Conservation (phyloP, 2,329 filamentous ascomycete genomes). For the Aspergillus sp. region DNA sequence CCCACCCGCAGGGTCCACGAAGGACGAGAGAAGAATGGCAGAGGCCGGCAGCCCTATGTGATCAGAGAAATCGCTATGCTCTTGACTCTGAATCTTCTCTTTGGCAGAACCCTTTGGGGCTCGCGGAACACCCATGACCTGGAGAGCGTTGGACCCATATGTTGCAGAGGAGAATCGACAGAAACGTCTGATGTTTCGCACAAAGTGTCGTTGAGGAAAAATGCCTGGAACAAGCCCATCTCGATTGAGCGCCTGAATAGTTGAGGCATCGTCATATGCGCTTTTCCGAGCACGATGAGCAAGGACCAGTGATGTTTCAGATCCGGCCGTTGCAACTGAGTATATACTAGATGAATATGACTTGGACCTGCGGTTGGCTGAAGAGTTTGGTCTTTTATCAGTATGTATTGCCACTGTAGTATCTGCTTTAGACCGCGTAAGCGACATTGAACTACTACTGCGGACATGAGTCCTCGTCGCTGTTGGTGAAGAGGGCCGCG, state of each 20-base stretch:
- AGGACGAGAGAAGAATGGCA: conserved; percentile 67
- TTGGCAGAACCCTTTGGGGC: conserved; percentile 35
- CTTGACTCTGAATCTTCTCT: conserved; percentile 42
- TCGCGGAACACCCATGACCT: conserved; percentile 51
- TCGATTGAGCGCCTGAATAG: conserved; percentile 48
- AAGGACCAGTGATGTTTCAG: conserved; percentile 50
- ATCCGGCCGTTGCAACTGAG: conserved; percentile 50
- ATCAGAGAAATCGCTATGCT: conserved; percentile 51
- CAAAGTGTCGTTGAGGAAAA: conserved; percentile 51
- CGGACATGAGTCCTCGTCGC: conserved; percentile 46
- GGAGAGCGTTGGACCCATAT: conserved; percentile 52
- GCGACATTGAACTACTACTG: conserved; percentile 49
- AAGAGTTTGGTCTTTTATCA: conserved; percentile 36
- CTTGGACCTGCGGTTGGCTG: conserved; percentile 39
- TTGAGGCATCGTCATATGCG: conserved; percentile 52
- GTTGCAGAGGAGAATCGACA: conserved; percentile 53
- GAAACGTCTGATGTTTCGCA: conserved; percentile 52
- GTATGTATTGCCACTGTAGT: conserved; percentile 37
- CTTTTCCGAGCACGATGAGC: conserved; percentile 48
- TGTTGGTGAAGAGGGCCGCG: conserved; percentile 44
- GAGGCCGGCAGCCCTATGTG: conserved; percentile 51
- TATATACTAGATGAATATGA: conserved; percentile 52
- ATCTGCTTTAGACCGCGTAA: conserved; percentile 48
- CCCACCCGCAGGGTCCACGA: conserved; percentile 70
- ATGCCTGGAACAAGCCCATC: conserved; percentile 51